Conservation (phyloP, 768 basidiomycete genomes). For the Xerocomus potaroensis region DNA sequence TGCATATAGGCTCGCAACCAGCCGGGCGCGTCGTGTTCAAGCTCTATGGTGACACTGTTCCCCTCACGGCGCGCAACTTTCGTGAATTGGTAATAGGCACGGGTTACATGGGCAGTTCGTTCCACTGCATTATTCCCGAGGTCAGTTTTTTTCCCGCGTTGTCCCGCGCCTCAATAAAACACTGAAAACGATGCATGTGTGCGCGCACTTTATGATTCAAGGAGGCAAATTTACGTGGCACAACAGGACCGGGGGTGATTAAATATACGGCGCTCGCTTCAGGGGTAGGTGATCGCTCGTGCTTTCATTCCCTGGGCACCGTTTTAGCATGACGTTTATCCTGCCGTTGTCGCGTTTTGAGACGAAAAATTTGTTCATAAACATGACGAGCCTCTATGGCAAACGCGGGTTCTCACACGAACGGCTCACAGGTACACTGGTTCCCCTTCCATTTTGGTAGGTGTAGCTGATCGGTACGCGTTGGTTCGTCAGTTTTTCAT, state of each 20-base stretch:
- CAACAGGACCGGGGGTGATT: constrained; percentile 79
- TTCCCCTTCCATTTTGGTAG: background rate
- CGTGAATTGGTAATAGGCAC: constrained; percentile 65
- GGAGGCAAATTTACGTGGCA: constrained; percentile 80
- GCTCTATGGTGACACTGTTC: constrained; percentile 79
- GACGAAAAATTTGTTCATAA: constrained; percentile 69
- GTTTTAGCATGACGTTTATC: background rate
- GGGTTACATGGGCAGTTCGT: constrained; percentile 58
- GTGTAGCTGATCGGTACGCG: background rate
- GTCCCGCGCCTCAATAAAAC: too few species aligned
- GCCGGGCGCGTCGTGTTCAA: constrained; percentile 77
- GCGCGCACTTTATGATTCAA: constrained; percentile 78
- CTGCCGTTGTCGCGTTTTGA: constrained; percentile 9
- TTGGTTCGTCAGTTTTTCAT: constrained; percentile 57
- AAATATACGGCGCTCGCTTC: constrained; percentile 82
- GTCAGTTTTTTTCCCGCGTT: too few species aligned
- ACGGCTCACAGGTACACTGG: constrained; percentile 64
- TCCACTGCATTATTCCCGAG: constrained; percentile 72
- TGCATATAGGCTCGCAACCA: constrained; percentile 48
- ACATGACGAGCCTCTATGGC: constrained; percentile 77
- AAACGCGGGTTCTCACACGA: constrained; percentile 78
- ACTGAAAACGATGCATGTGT: too few species aligned
- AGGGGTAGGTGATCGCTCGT: constrained; percentile 41
- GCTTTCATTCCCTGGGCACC: too few species aligned
- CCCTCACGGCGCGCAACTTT: constrained; percentile 77